Evolutionary conservation across 2,329 filamentous ascomycete species (phyloP).

Genomic region (Colletotrichum gloeosporioides): DNA sequence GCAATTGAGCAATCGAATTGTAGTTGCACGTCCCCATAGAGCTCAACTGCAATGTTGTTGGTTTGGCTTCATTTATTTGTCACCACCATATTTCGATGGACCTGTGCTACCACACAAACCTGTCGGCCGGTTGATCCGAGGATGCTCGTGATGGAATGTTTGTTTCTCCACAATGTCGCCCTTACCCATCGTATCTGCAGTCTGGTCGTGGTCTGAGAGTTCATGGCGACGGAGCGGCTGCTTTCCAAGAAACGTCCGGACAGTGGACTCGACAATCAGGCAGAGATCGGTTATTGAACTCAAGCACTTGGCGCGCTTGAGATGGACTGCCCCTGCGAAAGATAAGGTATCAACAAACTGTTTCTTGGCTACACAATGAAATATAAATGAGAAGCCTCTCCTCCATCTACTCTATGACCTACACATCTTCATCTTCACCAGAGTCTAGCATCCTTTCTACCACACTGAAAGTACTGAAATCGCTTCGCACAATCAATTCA

Average conservation of each 20-base stretch:
- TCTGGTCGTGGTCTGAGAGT: background rate
- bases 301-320: rapidly evolving
- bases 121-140: background rate
- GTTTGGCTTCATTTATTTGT: background rate
- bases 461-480: background rate
- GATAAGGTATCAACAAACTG: rapidly evolving
- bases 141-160: background rate
- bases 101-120: background rate
- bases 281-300: background rate
- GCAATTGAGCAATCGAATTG: background rate
- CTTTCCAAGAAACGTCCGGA: background rate
- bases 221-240: background rate
- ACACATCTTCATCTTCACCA: background rate
- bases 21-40: background rate
- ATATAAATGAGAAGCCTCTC: background rate
- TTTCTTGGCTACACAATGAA: background rate
- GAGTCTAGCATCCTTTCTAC: background rate
- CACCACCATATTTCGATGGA: background rate
- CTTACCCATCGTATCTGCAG: background rate
- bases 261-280: background rate
- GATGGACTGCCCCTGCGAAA: background rate
- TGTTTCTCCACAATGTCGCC: background rate
- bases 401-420: rapidly evolving
- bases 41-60: background rate
- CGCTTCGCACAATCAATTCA: background rate